Conservation (phyloP, 257 asterid species). For the Phtheirospermum japonicum region DNA sequence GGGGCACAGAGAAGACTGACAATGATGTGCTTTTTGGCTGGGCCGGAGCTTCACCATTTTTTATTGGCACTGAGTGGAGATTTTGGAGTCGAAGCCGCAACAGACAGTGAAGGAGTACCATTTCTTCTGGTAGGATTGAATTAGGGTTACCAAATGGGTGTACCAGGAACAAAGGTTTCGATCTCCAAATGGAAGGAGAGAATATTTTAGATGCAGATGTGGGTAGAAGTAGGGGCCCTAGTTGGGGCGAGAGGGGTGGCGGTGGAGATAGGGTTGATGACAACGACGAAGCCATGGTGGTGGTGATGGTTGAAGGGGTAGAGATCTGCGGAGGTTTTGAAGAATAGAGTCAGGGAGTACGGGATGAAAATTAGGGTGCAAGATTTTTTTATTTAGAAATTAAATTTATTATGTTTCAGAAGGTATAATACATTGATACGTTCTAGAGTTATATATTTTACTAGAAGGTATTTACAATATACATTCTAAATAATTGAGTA, state of each 20-base stretch:
- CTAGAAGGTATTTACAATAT: too few species aligned
- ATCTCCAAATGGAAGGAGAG: constrained; percentile 43
- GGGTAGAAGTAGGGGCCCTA: constrained; percentile 9
- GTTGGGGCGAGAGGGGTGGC: constrained; percentile 27
- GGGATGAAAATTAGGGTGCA: too few species aligned
- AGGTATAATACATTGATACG: too few species aligned
- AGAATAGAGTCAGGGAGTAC: too few species aligned
- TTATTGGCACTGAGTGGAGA: constrained; percentile 94
- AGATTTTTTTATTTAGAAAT: too few species aligned
- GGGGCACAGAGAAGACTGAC: too few species aligned
- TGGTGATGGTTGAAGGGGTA: not conserved
- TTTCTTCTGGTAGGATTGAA: constrained; percentile 81
- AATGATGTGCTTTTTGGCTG: too few species aligned
- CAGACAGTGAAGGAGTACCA: constrained; percentile 73
- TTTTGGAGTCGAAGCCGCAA: constrained; percentile 68
- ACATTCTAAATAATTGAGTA: too few species aligned
- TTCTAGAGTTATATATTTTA: too few species aligned
- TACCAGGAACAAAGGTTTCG: too few species aligned
- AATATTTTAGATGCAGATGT: constrained; percentile 25
- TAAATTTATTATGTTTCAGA: too few species aligned
- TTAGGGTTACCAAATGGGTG: too few species aligned
- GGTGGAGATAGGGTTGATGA: constrained; percentile 27
- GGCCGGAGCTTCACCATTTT: constrained; percentile 91
- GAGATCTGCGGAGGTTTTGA: not conserved
- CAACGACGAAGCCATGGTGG: not conserved